Evolutionary conservation across 2,329 filamentous ascomycete genomes (phyloP), one percentile per base, ranked within the genome.

Genomic region (Clonostachys rosea): DNA sequence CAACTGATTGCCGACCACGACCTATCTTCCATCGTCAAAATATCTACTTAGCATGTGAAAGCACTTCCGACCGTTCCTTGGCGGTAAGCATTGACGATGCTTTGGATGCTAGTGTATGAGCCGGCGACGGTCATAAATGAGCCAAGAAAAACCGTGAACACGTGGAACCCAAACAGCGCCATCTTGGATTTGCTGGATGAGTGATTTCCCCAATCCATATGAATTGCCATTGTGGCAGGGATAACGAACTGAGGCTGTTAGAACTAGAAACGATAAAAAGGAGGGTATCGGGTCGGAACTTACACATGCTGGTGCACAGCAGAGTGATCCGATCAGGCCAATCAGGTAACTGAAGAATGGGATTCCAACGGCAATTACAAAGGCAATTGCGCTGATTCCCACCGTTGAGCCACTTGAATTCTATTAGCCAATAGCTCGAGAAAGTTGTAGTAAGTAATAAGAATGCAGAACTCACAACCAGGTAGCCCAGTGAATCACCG

Each of bases 271-370:
- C 24, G 10, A 10, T 30, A 30, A 7, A 30, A 30, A n/a, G 24
- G 7, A 30, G 24, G 24, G 11, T 13, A 33, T 34, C 37, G 9
- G 10, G 17, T 12, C 16, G 8, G 7, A 24, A 53, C 56, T 35
- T 54, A 59, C 57, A 42, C 58, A 60, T 24, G 58, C 59, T 17
- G 58, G 59, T 16, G 57, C 53, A 42, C 54, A 60, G 48, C 57
- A 60, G 30, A 59, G 50, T 12, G 56, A 54, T n/a, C 55, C 57
- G 16, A 52, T 57, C 10, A 59, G 46, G 6, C 54, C 57, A 17
- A 59, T 49, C 7, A 59, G 47, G 34, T 58, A 58, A 47, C 49
- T 57, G 48, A 59, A 59, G 44, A 59, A 58, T 8, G 56, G 56
- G 2, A 59, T 49, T 14, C 54, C 56, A 20, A 46, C 53, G 16